Conservation (phyloP, 2,329 filamentous ascomycete genomes). For the Chaetomium strumarium region DNA sequence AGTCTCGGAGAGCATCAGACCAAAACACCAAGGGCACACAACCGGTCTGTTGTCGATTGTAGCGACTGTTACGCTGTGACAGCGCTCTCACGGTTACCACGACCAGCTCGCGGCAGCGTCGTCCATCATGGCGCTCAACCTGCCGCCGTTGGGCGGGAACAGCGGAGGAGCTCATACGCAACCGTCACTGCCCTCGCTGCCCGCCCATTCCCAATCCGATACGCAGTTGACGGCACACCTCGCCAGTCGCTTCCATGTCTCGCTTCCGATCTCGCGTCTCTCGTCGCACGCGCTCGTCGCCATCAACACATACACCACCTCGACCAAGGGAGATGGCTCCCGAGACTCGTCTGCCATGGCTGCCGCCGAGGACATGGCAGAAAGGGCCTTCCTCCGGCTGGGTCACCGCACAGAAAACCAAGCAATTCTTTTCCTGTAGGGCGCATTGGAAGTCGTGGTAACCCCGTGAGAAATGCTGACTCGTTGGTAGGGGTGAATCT, state of each 20-base stretch:
- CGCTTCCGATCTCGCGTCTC: conserved; percentile 77
- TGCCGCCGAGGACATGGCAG: conserved; percentile 86
- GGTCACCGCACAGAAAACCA: conserved; percentile 91
- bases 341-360: conserved; percentile 90
- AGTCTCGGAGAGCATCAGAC: not conserved
- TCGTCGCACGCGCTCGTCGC: conserved; percentile 89
- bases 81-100: conserved; percentile 3
- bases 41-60: not conserved
- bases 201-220: conserved; percentile 64
- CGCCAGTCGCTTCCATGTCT: conserved; percentile 86
- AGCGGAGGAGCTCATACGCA: conserved; percentile 66
- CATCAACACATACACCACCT: conserved; percentile 83
- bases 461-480: conserved; percentile 25
- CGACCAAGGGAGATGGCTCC: conserved; percentile 82
- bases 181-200: conserved; percentile 80
- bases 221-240: conserved; percentile 74
- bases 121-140: conserved; percentile 54
- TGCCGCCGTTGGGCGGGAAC: conserved; percentile 42
- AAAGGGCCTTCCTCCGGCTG: conserved; percentile 76
- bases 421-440: conserved; percentile 86
- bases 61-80: not conserved
- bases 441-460: not conserved
- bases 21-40: not conserved
- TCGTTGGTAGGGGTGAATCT: conserved; percentile 70
- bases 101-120: conserved; percentile 26